Percentiles rank a stretch among this genome's conserved stretches.
Evolutionary conservation across 1,284 basidiomycete species (phyloP).

Genomic region (Irpex sp.): DNA sequence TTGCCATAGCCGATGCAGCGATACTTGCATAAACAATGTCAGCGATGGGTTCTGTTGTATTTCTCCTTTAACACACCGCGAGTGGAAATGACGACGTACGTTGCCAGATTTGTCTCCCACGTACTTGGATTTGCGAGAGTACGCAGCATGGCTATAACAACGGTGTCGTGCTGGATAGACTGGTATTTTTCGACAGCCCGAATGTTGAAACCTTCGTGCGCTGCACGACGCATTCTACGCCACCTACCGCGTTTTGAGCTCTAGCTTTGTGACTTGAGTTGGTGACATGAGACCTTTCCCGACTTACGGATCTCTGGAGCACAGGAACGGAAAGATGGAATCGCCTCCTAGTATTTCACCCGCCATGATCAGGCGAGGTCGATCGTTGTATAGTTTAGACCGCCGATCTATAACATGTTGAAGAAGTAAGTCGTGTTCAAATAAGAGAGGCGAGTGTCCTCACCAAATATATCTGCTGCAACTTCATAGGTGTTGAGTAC

Average conservation of each 20-base stretch:
- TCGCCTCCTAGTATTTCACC: slow-evolving; percentile 32
- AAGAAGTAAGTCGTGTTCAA: neutral
- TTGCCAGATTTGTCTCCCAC: neutral
- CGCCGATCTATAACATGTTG: slow-evolving; percentile 20
- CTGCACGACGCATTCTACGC: neutral
- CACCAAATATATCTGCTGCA: neutral
- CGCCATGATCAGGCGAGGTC: slow-evolving; percentile 55
- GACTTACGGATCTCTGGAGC: neutral
- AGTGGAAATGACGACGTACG: neutral
- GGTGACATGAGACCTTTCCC: neutral
- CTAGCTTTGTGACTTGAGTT: neutral
- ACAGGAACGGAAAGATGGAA: neutral
- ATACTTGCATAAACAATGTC: neutral
- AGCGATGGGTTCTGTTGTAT: neutral
- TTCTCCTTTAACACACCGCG: neutral
- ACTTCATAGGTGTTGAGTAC: neutral
- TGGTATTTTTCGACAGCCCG: neutral
- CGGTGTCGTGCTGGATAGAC: neutral
- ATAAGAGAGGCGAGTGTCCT: neutral
- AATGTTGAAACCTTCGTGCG: neutral
- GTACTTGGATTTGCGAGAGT: too few species aligned
- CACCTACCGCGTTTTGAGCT: neutral
- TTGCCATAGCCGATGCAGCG: neutral
- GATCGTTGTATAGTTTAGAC: slow-evolving; percentile 60
- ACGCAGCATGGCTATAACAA: neutral